Base-by-base conservation (phyloP, 2,329 filamentous ascomycete species). In the Boeremia lycopersici region DNA sequence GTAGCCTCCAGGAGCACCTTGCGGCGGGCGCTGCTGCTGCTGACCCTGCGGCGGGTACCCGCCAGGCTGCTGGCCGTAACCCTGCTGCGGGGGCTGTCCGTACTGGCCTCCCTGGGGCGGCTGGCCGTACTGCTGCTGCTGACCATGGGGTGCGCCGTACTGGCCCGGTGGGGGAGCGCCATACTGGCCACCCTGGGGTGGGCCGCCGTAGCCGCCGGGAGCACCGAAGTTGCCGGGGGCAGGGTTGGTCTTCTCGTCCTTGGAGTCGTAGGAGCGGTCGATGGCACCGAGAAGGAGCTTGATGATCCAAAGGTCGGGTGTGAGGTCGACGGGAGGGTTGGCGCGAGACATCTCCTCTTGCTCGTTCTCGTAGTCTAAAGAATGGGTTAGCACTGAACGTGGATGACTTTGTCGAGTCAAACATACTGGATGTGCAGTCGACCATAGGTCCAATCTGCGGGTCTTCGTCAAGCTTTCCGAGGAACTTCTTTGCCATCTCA, bases 231-330 rank as follows among this genome's bases (percentile, higher is more conserved):
- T 61, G 40, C 69, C 69, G 26, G 63, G 62, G 23, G 72, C 71
- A 23, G 72, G 72, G 58, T 76, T 76, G 6, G 73, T 71, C 71
- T 85, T 84, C 72, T 88, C 86, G 60, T 88, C 86, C 71, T 88
- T 86, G 63, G 79, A 81, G 61, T 88, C 86, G 62, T 88, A 88
- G 17, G 83, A 85, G 23, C 81, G 78, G 65, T 89, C 86, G 66
- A 89, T 87, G 33, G 85, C 82, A 56, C 86, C 86, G 25, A 89
- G 82, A 45, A 89, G 83, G 53, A 89, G 79, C 74, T 89, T 89
- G 59, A 86, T 80, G 64, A 86, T 80, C 86, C 86, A 88, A 48
- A 87, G 80, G 62, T 88, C 85, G 9, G 85, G 84, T 4, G 85
- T 87, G 35, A 88, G 75, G 61, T 87, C 80, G 26, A 88, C 82